phyloP scores from a whole-genome alignment of 805 yeast genomes.

The Saccharomycopsis oosterbeekiorum region DNA sequence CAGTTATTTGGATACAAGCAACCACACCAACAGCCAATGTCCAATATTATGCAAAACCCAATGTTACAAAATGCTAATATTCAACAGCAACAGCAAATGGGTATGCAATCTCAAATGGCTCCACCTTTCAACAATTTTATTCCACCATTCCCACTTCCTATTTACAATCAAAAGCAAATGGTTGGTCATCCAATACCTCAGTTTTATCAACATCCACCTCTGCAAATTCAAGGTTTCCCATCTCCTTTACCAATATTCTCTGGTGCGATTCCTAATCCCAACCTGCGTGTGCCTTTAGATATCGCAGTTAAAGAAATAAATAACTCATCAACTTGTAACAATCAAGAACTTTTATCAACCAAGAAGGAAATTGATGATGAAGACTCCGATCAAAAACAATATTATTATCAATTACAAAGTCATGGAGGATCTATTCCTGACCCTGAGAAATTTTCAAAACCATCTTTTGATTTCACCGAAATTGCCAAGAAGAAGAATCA shows the following conservation, averaged over 20 bases:
- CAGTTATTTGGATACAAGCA: conserved; percentile 4
- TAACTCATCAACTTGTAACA: neutral
- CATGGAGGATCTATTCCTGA: conserved; percentile 9
- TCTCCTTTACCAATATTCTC: neutral
- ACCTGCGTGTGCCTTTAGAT: neutral
- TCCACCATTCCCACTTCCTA: conserved; percentile 16
- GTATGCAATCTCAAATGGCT: neutral
- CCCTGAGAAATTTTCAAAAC: conserved; percentile 15
- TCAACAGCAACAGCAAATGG: neutral
- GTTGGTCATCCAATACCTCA: conserved; percentile 4
- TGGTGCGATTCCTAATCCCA: neutral
- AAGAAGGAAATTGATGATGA: neutral
- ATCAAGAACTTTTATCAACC: neutral
- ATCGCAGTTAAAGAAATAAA: neutral
- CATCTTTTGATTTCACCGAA: conserved; percentile 6
- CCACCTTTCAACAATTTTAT: neutral
- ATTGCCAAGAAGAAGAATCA: conserved; percentile 7
- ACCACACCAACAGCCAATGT: neutral
- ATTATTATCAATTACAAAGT: neutral
- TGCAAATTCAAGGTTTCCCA: conserved; percentile 11
- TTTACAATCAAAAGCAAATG: conserved; percentile 18
- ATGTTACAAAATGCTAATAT: neutral
- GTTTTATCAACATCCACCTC: neutral
- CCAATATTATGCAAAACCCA: conserved; percentile 21
- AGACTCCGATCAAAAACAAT: conserved; percentile 1